These are phyloP conservation scores for Suhomyces sp. DNA, from an alignment of 805 yeast species.

Conservation along the genomic window DNA sequence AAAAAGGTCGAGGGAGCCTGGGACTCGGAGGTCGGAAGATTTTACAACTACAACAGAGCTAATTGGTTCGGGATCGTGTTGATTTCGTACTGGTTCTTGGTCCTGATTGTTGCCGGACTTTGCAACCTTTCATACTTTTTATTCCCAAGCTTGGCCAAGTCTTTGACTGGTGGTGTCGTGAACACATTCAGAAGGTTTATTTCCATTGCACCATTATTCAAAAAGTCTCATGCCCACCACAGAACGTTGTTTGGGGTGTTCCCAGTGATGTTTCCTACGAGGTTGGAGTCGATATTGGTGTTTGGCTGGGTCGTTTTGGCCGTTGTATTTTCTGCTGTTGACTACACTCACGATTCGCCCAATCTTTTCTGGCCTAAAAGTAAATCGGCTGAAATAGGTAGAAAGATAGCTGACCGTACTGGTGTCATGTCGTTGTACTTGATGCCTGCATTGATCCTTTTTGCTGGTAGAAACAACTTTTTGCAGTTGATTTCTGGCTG, in stretches of 20 bases:
- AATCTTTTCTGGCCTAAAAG: constrained; percentile 24
- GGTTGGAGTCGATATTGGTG: constrained; percentile 49
- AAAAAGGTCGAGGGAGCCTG: constrained; percentile 25
- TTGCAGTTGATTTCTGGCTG: constrained; percentile 24
- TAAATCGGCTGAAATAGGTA: constrained; percentile 28
- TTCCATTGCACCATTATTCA: constrained; percentile 34
- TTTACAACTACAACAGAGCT: constrained; percentile 37
- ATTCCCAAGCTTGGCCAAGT: constrained; percentile 24
- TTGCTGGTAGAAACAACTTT: constrained; percentile 48
- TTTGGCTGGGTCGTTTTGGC: constrained; percentile 35
- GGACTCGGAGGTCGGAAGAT: constrained; percentile 28
- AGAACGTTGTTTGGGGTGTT: constrained; percentile 7
- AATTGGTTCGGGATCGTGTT: constrained; percentile 32
- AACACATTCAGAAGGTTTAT: constrained; percentile 26
- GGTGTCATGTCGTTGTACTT: constrained; percentile 50
- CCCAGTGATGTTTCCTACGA: constrained; percentile 46
- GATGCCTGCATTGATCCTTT: constrained; percentile 57
- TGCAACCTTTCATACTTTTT: constrained; percentile 23
- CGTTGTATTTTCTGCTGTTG: constrained; percentile 25
- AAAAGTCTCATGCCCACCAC: constrained; percentile 21
- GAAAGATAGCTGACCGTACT: constrained; percentile 53
- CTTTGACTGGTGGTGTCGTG: constrained; percentile 18
- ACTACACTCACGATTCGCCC: constrained; percentile 22
- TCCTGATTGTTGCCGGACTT: constrained; percentile 31
- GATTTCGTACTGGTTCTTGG: constrained; percentile 30